Evolutionary conservation across 306 rosid genomes (phyloP).

Genomic region (Coriaria nepalensis): DNA sequence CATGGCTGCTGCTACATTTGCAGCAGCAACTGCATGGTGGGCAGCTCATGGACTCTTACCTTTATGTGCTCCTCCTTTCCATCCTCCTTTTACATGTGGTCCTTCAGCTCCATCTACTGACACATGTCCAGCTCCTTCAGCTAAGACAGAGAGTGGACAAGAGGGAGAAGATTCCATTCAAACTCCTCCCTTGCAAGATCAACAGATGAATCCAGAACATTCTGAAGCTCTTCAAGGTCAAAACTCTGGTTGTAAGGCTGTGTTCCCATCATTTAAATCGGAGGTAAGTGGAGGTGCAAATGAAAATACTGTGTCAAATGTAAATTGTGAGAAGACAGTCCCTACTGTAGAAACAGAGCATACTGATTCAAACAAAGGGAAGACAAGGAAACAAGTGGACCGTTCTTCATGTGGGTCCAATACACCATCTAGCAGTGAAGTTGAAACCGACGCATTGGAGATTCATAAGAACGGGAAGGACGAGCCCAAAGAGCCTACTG

Average conservation of each 20-base stretch:
- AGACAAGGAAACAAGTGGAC: constrained; percentile 56
- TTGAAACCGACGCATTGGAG: constrained; percentile 70
- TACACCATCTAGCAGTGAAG: constrained; percentile 76
- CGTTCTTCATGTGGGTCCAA: constrained; percentile 96
- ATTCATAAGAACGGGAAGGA: constrained; percentile 50
- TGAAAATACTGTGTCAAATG: constrained; percentile 28
- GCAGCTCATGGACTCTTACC: constrained; percentile 87
- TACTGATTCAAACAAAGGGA: constrained; percentile 36
- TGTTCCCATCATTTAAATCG: constrained; percentile 32
- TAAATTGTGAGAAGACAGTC: constrained; percentile 28
- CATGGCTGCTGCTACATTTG: constrained; percentile 75
- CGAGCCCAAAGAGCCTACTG: constrained; percentile 25
- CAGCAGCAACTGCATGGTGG: constrained; percentile 99
- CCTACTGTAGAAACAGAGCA: constrained; percentile 31
- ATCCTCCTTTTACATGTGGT: constrained; percentile 37
- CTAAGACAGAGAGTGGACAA: constrained; percentile 30
- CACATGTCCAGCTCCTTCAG: constrained; percentile 26
- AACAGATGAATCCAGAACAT: constrained; percentile 29
- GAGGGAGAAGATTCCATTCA: constrained; percentile 31
- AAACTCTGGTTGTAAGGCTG: constrained; percentile 41
- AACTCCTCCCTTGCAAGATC: constrained; percentile 40
- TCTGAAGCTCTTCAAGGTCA: constrained; percentile 42
- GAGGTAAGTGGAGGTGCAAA: constrained; percentile 50
- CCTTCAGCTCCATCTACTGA: constrained; percentile 34
- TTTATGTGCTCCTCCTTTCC: constrained; percentile 72